Evolutionary conservation across 192 early-diverging fungal species (phyloP).

Genomic region (Mycoemilia scoparia): DNA sequence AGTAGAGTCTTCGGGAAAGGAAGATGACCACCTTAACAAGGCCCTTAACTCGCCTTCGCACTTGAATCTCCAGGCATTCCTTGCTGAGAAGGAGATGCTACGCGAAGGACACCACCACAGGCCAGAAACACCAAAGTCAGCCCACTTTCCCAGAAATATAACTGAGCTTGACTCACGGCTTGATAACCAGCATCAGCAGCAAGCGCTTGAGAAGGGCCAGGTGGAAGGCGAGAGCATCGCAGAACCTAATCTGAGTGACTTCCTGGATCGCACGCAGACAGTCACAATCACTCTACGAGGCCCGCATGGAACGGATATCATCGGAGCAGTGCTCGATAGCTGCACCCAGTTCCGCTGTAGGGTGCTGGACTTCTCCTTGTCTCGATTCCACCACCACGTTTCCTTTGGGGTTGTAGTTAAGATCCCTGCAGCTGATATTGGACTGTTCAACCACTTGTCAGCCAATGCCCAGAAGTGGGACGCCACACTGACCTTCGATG

Average conservation of each 20-base stretch:
- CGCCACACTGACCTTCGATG: constrained; percentile 64
- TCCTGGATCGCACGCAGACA: constrained; percentile 37
- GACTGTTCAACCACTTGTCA: constrained; percentile 59
- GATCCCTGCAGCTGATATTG: constrained; percentile 51
- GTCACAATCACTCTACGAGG: constrained; percentile 68
- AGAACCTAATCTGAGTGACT: constrained; percentile 30
- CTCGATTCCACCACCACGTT: constrained; percentile 82
- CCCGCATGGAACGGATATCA: constrained; percentile 82
- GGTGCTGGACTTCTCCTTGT: constrained; percentile 75
- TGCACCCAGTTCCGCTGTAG: constrained; percentile 52
- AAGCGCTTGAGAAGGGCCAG: constrained; percentile 4
- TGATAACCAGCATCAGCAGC: constrained; percentile 2
- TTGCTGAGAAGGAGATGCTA: neutral
- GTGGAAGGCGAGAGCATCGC: constrained; percentile 29
- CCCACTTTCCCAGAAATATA: neutral
- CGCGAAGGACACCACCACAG: constrained; percentile 4
- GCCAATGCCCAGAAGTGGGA: constrained; percentile 69
- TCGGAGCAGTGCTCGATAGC: constrained; percentile 60
- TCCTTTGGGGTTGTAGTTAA: constrained; percentile 78
- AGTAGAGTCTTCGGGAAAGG: constrained; percentile 4
- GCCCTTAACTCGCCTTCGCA: constrained; percentile 9
- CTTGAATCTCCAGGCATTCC: constrained; percentile 9
- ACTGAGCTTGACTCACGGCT: constrained; percentile 3
- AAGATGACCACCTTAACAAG: constrained; percentile 5
- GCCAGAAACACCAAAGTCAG: neutral